Evolutionary conservation across 1,284 basidiomycete species (phyloP).

Genomic region (Pseudozyma sp.): DNA sequence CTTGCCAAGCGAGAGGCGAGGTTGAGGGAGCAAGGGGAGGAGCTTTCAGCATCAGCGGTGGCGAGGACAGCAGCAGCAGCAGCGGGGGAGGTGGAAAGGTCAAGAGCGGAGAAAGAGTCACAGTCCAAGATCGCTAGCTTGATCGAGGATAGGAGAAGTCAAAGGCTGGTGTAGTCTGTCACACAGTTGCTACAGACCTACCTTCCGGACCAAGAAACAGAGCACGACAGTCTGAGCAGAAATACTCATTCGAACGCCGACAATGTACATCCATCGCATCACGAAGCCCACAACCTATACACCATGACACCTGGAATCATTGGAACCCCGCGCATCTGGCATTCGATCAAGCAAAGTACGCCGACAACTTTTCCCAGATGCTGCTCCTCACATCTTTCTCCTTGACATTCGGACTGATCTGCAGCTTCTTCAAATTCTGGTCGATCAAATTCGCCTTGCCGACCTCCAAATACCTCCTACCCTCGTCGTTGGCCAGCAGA

Average conservation of each 20-base stretch:
- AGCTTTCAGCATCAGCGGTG: neutral
- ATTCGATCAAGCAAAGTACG: conserved; percentile 25
- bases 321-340: neutral
- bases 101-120: neutral
- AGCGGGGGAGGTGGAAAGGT: neutral
- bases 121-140: conserved; percentile 10
- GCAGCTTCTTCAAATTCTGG: conserved; percentile 27
- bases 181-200: neutral
- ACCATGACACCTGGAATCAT: too few species aligned
- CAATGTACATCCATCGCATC: too few species aligned
- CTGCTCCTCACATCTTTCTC: conserved; percentile 11
- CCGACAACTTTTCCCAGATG: conserved; percentile 34
- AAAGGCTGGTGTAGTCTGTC: conserved; percentile 11
- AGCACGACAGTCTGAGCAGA: neutral
- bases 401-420: conserved; percentile 31
- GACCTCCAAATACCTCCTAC: conserved; percentile 39
- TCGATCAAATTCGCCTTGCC: conserved; percentile 47
- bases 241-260: neutral
- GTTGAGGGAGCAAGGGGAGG: conserved; percentile 15
- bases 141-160: conserved; percentile 18
- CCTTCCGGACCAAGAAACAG: neutral
- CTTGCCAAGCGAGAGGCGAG: conserved; percentile 47
- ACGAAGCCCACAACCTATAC: too few species aligned
- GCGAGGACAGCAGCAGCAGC: neutral
- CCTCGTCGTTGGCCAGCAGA: conserved; percentile 43